Percentiles rank a stretch among this genome's conserved stretches.
Conservation (phyloP, 139 green algal species). For the Chlorella sorokiniana region DNA sequence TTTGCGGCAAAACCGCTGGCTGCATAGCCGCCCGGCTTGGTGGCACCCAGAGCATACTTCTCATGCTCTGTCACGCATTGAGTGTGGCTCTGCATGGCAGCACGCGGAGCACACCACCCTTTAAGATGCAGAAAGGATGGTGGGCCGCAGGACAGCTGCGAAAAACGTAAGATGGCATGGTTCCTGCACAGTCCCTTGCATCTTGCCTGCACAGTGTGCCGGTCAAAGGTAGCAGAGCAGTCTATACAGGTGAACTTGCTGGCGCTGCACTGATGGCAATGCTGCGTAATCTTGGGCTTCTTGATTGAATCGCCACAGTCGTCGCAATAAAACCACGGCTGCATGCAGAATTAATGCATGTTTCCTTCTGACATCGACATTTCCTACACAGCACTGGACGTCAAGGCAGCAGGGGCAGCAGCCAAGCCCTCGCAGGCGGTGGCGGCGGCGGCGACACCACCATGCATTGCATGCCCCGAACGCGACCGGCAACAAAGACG, state of each 20-base stretch:
- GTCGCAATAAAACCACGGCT: slow-evolving; percentile 89
- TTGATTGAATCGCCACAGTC: slow-evolving; percentile 81
- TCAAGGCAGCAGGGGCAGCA: not conserved
- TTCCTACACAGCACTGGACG: not conserved
- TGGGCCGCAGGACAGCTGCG: not conserved
- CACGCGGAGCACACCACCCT: not conserved
- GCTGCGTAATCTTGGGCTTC: slow-evolving; percentile 79
- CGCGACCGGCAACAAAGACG: too few species aligned
- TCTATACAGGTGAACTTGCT: slow-evolving; percentile 88
- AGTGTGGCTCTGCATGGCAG: slow-evolving; percentile 65
- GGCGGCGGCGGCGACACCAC: too few species aligned
- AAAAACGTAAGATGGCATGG: not conserved
- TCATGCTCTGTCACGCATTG: slow-evolving; percentile 90
- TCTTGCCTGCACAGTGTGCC: slow-evolving; percentile 56
- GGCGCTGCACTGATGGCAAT: slow-evolving; percentile 65
- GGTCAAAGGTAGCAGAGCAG: slow-evolving; percentile 80
- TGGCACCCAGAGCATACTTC: slow-evolving; percentile 91
- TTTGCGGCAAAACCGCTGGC: slow-evolving; percentile 55
- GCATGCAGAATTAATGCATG: not conserved
- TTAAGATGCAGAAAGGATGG: not conserved
- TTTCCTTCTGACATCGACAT: not conserved
- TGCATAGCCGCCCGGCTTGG: slow-evolving; percentile 89
- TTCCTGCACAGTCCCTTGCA: too few species aligned
- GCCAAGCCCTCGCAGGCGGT: too few species aligned
- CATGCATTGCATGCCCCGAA: too few species aligned